These are phyloP conservation scores for Clarireedia paspali DNA, from an alignment of 2,329 filamentous ascomycete genomes.

Conservation along the genomic window DNA sequence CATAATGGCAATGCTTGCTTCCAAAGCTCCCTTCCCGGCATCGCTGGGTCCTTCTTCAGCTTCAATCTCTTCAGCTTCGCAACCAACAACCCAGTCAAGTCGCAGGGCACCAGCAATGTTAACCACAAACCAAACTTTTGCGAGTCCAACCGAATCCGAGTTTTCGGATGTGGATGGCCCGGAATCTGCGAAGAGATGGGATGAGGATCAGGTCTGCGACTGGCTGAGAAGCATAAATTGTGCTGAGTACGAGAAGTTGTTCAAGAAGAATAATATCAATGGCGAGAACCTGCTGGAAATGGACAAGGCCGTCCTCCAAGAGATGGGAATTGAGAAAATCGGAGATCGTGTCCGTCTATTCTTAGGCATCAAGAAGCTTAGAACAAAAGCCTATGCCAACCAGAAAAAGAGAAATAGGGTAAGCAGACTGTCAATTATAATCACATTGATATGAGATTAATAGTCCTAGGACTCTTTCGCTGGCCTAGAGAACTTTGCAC, in stretches of 20 bases:
- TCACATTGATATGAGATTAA: slow-evolving; percentile 1
- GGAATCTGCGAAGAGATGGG: slow-evolving; percentile 76
- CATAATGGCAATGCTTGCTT: slow-evolving; percentile 69
- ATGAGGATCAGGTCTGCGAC: slow-evolving; percentile 83
- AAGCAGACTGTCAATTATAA: slow-evolving; percentile 29
- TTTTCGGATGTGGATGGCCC: slow-evolving; percentile 78
- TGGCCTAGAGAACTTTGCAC: slow-evolving; percentile 57
- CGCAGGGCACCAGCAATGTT: slow-evolving; percentile 45
- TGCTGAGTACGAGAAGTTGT: slow-evolving; percentile 85
- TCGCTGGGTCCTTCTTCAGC: slow-evolving; percentile 41
- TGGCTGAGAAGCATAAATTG: slow-evolving; percentile 90
- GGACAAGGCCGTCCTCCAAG: slow-evolving; percentile 91
- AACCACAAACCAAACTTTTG: slow-evolving; percentile 45
- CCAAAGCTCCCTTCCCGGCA: slow-evolving; percentile 62
- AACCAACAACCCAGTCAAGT: slow-evolving; percentile 43
- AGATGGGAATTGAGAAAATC: slow-evolving; percentile 97
- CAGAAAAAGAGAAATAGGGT: slow-evolving; percentile 82
- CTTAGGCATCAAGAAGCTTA: slow-evolving; percentile 73
- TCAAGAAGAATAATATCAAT: slow-evolving; percentile 91
- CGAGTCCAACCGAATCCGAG: slow-evolving; percentile 85
- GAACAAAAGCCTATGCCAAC: slow-evolving; percentile 68
- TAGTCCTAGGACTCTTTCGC: slow-evolving; percentile 69
- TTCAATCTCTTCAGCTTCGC: slow-evolving; percentile 39
- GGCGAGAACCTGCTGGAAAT: slow-evolving; percentile 95
- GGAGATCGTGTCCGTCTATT: slow-evolving; percentile 91